These are phyloP conservation scores for Drechslerella stenobrocha DNA, from an alignment of 2,329 filamentous ascomycete species.

Conservation along the genomic window DNA sequence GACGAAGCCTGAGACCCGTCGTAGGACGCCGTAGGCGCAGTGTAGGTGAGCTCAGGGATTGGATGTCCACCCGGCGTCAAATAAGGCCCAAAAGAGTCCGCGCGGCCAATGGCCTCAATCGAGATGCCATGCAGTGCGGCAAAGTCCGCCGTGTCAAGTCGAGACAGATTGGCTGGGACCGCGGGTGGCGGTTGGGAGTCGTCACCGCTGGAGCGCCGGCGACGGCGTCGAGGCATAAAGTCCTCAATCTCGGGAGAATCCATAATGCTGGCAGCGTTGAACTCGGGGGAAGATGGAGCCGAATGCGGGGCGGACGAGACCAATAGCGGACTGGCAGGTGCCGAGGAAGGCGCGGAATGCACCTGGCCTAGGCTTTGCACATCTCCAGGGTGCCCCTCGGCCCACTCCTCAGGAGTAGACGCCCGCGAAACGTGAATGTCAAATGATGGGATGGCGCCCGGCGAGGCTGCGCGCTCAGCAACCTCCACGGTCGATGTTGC, in stretches of 20 bases:
- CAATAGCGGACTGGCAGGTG: conserved; percentile 20
- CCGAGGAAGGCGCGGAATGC: conserved; percentile 10
- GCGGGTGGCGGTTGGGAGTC: conserved; percentile 24
- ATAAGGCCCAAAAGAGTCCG: conserved; percentile 4
- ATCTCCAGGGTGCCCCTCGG: conserved; percentile 6
- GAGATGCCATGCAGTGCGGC: conserved; percentile 32
- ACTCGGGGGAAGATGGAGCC: conserved; percentile 28
- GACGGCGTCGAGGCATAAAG: conserved; percentile 19
- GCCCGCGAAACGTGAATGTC: conserved; percentile 47
- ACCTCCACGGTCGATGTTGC: neutral
- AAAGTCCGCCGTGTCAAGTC: conserved; percentile 31
- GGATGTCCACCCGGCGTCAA: conserved; percentile 38
- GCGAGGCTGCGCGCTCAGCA: conserved; percentile 2
- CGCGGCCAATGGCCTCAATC: conserved; percentile 16
- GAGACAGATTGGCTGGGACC: conserved; percentile 19
- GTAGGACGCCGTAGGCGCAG: conserved; percentile 42
- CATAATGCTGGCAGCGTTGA: conserved; percentile 9
- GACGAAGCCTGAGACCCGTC: conserved; percentile 23
- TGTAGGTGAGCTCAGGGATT: conserved; percentile 39
- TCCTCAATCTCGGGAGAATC: conserved; percentile 41
- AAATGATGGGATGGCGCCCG: conserved; percentile 24
- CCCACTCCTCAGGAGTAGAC: conserved; percentile 20
- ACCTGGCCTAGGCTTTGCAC: conserved; percentile 2
- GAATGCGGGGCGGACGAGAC: conserved; percentile 12
- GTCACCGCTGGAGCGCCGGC: neutral